phyloP scores from a whole-genome alignment of 768 basidiomycete genomes.

The Mycena leptocephala region DNA sequence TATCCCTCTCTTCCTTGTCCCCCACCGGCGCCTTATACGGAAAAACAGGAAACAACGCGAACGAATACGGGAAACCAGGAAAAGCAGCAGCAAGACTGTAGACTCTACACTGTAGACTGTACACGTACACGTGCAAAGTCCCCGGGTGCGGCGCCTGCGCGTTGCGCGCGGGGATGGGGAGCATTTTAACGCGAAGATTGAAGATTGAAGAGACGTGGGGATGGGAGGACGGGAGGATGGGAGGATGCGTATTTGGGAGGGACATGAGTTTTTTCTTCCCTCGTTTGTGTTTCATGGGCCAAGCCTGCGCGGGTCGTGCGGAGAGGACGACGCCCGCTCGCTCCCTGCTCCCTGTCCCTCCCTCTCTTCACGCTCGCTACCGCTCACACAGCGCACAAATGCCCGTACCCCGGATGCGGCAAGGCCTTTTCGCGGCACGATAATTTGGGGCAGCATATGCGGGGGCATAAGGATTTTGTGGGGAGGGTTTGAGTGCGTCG shows the following conservation, averaged over 20 bases:
- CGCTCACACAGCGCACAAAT: constrained; percentile 65
- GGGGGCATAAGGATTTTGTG: constrained; percentile 62
- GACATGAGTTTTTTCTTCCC: constrained; percentile 68
- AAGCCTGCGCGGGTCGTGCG: no score
- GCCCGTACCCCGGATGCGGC: constrained; percentile 76
- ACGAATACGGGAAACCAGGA: no score
- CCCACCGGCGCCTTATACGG: no score
- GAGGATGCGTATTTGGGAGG: constrained; percentile 88
- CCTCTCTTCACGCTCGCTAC: neutral
- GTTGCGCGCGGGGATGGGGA: constrained; percentile 86
- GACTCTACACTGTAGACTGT: no score
- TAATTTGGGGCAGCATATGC: constrained; percentile 84
- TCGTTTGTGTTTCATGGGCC: no score
- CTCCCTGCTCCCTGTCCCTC: neutral
- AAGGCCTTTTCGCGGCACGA: constrained; percentile 84
- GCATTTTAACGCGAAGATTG: no score
- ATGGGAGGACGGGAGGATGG: no score
- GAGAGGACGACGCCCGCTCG: no score
- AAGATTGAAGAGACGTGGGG: constrained; percentile 86
- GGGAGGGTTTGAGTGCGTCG: constrained; percentile 18
- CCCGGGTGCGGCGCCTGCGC: constrained; percentile 83
- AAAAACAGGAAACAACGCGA: no score
- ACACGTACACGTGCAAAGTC: constrained; percentile 81
- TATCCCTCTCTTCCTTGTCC: no score
- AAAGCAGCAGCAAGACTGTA: no score